Conservation (phyloP, 176 grass and related monocot species). For the Elymus sibiricus region DNA sequence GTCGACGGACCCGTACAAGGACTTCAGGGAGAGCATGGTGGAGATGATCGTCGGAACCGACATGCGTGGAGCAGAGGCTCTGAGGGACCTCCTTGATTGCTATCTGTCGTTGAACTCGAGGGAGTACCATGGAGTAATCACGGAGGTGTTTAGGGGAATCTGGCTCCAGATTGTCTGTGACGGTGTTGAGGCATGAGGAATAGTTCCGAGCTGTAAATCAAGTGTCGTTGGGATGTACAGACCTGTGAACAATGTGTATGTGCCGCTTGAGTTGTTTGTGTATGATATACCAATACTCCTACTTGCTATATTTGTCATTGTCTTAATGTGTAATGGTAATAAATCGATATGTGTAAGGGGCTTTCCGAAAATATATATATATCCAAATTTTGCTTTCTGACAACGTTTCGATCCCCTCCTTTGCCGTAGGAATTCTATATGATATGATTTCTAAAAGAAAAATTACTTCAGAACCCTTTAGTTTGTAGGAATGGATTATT, state of each 20-base stretch:
- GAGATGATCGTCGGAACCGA: slow-evolving; percentile 70
- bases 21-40: slow-evolving; percentile 72
- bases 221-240: neutral
- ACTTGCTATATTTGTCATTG: neutral
- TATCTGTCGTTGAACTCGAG: slow-evolving; percentile 62
- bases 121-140: slow-evolving; percentile 73
- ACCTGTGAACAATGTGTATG: neutral
- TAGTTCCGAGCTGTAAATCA: neutral
- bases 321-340: neutral
- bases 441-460: too few relatives aligned
- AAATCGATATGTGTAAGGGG: too few relatives aligned
- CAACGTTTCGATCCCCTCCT: neutral
- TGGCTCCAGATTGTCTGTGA: slow-evolving; percentile 27
- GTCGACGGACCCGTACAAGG: slow-evolving; percentile 43
- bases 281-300: neutral
- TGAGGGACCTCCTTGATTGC: slow-evolving; percentile 58
- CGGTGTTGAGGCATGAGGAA: slow-evolving; percentile 3
- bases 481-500: too few relatives aligned
- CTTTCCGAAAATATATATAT: neutral
- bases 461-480: too few relatives aligned
- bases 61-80: slow-evolving; percentile 36
- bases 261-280: neutral
- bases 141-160: slow-evolving; percentile 62
- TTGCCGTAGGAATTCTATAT: too few relatives aligned
- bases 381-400: neutral